Percentiles rank a stretch among this genome's conserved stretches.
Evolutionary conservation across 2,329 filamentous ascomycete species (phyloP).

Genomic region (Penicillium sp.): DNA sequence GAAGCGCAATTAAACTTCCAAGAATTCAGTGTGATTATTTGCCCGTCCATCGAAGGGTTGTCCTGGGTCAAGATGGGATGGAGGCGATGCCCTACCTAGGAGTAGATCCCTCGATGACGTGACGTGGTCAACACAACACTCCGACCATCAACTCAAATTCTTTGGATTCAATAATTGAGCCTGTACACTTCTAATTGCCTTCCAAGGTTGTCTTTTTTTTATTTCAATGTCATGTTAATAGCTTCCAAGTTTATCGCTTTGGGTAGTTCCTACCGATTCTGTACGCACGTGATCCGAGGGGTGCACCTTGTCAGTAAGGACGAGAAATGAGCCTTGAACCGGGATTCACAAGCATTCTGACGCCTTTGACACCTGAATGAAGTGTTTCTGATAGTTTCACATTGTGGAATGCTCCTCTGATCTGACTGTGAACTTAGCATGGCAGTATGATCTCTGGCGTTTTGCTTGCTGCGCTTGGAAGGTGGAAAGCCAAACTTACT

Average conservation of each 20-base stretch:
- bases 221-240: background rate
- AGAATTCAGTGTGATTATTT: conserved; percentile 1
- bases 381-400: background rate
- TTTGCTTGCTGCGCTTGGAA: too few relatives aligned
- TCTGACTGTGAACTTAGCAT: background rate
- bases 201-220: too few relatives aligned
- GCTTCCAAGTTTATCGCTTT: background rate
- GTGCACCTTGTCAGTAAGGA: conserved; percentile 14
- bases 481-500: too few relatives aligned
- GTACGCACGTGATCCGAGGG: conserved; percentile 15
- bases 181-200: background rate
- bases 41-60: conserved; percentile 11
- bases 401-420: background rate
- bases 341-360: conserved; percentile 12
- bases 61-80: conserved; percentile 8
- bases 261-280: background rate
- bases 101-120: conserved; percentile 17
- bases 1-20: conserved; percentile 1
- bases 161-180: background rate
- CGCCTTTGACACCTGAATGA: conserved; percentile 9
- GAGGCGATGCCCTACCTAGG: background rate
- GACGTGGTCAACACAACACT: conserved; percentile 6
- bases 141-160: background rate
- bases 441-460: background rate
- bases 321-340: conserved; percentile 8